phyloP scores from a whole-genome alignment of 495 filamentous ascomycete genomes.

The Symbiotaphrina buchneri region DNA sequence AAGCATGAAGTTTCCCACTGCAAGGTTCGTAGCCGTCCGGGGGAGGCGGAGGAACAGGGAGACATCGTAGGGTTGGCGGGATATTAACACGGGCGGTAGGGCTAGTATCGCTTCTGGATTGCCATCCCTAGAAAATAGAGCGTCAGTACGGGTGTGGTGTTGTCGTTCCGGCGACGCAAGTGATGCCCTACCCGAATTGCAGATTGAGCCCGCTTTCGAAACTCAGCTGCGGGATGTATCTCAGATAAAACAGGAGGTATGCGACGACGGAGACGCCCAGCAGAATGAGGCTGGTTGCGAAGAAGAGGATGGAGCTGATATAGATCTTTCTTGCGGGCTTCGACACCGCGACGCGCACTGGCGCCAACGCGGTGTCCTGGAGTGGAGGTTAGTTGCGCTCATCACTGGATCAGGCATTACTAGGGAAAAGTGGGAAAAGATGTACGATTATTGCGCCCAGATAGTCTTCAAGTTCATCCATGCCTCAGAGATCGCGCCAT shows the following conservation, averaged over 20 bases:
- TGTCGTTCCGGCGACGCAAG: neutral
- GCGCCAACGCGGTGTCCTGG: constrained; percentile 15
- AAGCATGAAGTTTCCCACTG: constrained; percentile 80
- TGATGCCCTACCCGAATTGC: constrained; percentile 47
- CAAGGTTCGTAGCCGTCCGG: constrained; percentile 31
- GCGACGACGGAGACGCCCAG: constrained; percentile 37
- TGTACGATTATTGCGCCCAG: no score
- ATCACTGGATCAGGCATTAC: no score
- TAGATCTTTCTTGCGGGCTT: constrained; percentile 48
- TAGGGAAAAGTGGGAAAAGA: no score
- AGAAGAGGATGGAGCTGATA: constrained; percentile 41
- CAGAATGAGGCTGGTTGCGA: constrained; percentile 30
- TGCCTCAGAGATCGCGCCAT: no score
- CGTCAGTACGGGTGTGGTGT: neutral
- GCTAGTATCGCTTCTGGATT: no score
- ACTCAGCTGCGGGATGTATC: constrained; percentile 50
- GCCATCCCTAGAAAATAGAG: constrained; percentile 12
- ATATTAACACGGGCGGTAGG: no score
- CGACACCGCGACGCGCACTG: constrained; percentile 32
- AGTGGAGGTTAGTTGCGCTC: no score
- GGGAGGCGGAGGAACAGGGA: constrained; percentile 33
- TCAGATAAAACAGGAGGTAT: constrained; percentile 61
- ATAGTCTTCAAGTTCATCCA: no score
- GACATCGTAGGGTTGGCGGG: constrained; percentile 39
- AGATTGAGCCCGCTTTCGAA: constrained; percentile 46